Evolutionary conservation across 192 early-diverging fungal genomes (phyloP).

Genomic region (Gigaspora rosea): DNA sequence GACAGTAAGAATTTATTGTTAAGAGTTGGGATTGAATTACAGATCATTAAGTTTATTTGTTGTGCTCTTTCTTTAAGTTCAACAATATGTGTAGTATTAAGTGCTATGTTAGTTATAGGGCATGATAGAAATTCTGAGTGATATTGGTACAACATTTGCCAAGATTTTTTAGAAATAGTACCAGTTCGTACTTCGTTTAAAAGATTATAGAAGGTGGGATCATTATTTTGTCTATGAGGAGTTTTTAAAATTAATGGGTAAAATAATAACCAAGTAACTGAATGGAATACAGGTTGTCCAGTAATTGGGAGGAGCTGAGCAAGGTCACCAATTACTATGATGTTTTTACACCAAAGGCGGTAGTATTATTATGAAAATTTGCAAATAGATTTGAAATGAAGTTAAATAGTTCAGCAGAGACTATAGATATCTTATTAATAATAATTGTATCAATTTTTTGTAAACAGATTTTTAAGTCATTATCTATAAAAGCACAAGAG

Average conservation of each 20-base stretch:
- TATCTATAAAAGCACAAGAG: not conserved
- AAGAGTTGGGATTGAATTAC: not conserved
- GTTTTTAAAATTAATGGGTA: not conserved
- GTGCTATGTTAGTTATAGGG: not conserved
- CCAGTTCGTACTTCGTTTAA: not conserved
- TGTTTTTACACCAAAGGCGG: not conserved
- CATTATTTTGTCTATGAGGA: not conserved
- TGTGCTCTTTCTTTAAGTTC: not conserved
- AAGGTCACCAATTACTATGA: not conserved
- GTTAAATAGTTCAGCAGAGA: not conserved
- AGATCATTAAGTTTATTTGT: not conserved
- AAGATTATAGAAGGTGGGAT: not conserved
- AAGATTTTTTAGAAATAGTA: not conserved
- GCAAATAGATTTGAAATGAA: constrained; percentile 1
- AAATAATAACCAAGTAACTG: not conserved
- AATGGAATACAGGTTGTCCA: not conserved
- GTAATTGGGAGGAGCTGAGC: not conserved
- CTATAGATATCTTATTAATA: constrained; percentile 10
- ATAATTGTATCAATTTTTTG: constrained; percentile 6
- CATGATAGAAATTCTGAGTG: not conserved
- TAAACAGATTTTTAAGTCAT: not conserved
- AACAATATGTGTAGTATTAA: not conserved
- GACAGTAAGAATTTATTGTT: not conserved
- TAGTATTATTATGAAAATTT: not conserved
- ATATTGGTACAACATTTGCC: not conserved